Evolutionary conservation across 108 stramenopile species (phyloP).

Genomic region (Cylindrotheca closterium): DNA sequence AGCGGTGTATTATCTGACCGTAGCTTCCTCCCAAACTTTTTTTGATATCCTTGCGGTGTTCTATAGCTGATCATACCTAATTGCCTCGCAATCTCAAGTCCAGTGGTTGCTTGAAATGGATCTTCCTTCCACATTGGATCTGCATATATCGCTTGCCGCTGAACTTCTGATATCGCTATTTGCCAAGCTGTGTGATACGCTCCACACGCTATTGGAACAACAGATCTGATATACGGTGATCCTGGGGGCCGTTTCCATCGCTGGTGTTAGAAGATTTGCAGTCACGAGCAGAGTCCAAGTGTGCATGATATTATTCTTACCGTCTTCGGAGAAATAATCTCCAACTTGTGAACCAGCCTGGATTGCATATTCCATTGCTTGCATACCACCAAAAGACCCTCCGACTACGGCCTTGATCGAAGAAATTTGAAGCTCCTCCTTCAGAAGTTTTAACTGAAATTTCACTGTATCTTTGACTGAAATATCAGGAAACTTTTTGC

Average conservation of each 20-base stretch:
- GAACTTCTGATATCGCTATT: constrained; percentile 89
- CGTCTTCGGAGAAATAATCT: constrained; percentile 26
- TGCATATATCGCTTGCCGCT: constrained; percentile 93
- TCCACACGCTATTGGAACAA: constrained; percentile 90
- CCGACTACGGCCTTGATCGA: constrained; percentile 90
- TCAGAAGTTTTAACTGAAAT: constrained; percentile 74
- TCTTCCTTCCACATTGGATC: constrained; percentile 86
- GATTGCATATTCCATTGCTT: constrained; percentile 89
- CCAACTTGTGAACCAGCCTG: constrained; percentile 64
- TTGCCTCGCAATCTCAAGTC: constrained; percentile 88
- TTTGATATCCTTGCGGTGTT: constrained; percentile 74
- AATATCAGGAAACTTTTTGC: constrained; percentile 86
- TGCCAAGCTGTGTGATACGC: constrained; percentile 93
- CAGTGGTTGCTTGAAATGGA: constrained; percentile 61
- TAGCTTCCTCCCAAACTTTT: constrained; percentile 78
- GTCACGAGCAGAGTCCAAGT: neutral
- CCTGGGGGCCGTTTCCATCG: constrained; percentile 7
- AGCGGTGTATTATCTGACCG: constrained; percentile 32
- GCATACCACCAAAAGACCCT: constrained; percentile 96
- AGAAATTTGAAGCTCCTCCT: constrained; percentile 66
- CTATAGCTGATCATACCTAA: constrained; percentile 94
- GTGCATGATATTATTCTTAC: constrained; percentile 16
- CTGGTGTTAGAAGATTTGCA: neutral
- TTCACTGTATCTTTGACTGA: constrained; percentile 86
- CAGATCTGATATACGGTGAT: constrained; percentile 69